Evolutionary conservation across 352 stramenopile species (phyloP).

Genomic region (Phytophthora sp.): DNA sequence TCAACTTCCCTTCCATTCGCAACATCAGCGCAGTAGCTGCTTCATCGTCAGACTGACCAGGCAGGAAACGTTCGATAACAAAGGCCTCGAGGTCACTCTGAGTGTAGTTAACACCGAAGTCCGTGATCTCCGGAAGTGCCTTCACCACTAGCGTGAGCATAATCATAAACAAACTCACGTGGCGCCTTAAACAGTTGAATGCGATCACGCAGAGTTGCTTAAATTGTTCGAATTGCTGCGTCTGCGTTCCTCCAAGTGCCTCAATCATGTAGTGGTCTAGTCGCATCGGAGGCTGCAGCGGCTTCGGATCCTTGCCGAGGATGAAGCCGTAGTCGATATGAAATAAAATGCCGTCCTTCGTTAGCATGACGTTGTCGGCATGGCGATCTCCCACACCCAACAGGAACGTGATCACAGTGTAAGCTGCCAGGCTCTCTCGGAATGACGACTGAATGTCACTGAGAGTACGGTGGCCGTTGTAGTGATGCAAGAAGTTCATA

Average conservation of each 20-base stretch:
- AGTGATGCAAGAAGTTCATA: constrained; percentile 86
- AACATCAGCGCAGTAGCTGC: constrained; percentile 80
- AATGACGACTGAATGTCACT: constrained; percentile 88
- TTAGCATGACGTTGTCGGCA: constrained; percentile 99
- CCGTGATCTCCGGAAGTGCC: constrained; percentile 83
- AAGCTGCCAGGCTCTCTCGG: constrained; percentile 94
- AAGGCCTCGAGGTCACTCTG: constrained; percentile 86
- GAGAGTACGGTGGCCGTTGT: constrained; percentile 86
- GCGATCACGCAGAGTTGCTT: constrained; percentile 88
- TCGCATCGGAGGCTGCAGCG: constrained; percentile 96
- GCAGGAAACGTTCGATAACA: constrained; percentile 83
- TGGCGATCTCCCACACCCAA: constrained; percentile 99
- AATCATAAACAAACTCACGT: constrained; percentile 89
- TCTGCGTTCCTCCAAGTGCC: constrained; percentile 79
- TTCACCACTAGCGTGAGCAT: constrained; percentile 87
- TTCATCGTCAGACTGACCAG: constrained; percentile 83
- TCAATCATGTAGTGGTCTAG: constrained; percentile 95
- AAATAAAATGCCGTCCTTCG: constrained; percentile 96
- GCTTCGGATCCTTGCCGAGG: constrained; percentile 98
- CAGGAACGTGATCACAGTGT: constrained; percentile 99
- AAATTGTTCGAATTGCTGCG: constrained; percentile 84
- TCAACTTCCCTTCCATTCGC: constrained; percentile 88
- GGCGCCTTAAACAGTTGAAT: constrained; percentile 86
- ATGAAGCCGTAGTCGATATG: constrained; percentile 99
- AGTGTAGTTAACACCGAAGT: constrained; percentile 88